Conservation (phyloP, 768 basidiomycete species). For the Suillus ampliporus region DNA sequence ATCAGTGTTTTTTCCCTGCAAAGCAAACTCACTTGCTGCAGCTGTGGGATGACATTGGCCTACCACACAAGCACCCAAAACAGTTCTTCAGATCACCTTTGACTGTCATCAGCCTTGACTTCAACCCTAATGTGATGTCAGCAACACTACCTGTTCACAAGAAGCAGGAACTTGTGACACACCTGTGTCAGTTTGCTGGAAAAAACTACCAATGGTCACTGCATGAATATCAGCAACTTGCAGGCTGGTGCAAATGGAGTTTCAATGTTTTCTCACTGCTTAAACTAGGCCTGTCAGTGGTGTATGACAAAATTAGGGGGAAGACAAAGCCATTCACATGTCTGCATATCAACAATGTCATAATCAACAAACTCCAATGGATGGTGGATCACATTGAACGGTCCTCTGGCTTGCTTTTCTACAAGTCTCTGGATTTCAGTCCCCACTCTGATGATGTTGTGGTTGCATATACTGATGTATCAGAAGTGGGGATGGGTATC, state of each 20-base stretch:
- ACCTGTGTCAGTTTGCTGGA: neutral
- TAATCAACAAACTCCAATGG: neutral
- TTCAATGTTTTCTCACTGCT: conserved; percentile 46
- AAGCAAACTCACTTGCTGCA: conserved; percentile 31
- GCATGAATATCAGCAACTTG: conserved; percentile 31
- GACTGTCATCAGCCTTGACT: conserved; percentile 34
- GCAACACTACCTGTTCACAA: conserved; percentile 13
- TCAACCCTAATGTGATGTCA: conserved; percentile 29
- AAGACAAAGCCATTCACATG: conserved; percentile 10
- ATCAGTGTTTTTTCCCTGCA: conserved; percentile 22
- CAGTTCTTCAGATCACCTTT: conserved; percentile 30
- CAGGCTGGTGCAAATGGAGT: conserved; percentile 47
- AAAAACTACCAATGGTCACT: conserved; percentile 14
- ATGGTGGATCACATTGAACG: neutral
- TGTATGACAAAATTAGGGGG: conserved; percentile 41
- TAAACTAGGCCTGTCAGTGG: conserved; percentile 31
- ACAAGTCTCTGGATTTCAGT: neutral
- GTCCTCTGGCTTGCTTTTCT: neutral
- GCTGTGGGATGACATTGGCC: conserved; percentile 36
- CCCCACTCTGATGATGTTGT: neutral
- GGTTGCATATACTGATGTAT: conserved; percentile 27
- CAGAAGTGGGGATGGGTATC: conserved; percentile 20
- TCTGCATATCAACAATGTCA: neutral
- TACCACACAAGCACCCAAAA: conserved; percentile 36
- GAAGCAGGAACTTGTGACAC: neutral